These are phyloP conservation scores for Chlamydomonas sphaeroides DNA, from an alignment of 139 green algal genomes.

Conservation along the genomic window DNA sequence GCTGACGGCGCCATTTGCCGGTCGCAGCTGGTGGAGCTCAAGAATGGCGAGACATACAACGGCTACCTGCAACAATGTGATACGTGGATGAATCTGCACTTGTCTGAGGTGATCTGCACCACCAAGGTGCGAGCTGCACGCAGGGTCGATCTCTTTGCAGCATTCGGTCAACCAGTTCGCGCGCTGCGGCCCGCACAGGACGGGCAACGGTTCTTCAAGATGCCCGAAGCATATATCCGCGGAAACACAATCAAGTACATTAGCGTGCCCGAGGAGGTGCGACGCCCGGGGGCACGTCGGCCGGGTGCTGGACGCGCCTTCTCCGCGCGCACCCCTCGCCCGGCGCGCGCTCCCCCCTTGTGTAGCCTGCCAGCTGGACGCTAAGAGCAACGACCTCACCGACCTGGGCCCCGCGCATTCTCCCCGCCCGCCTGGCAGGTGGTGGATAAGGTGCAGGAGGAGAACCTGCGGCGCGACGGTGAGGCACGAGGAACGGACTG, in stretches of 20 bases:
- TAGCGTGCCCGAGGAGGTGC: conserved; percentile 94
- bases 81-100: conserved; percentile 99
- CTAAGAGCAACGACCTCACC: no score
- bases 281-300: no score
- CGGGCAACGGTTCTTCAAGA: conserved; percentile 95
- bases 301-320: no score
- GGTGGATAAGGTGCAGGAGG: conserved; percentile 90
- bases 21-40: conserved; percentile 95
- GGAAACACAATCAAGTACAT: conserved; percentile 99
- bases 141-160: no score
- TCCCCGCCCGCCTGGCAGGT: no score
- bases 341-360: no score
- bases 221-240: conserved; percentile 94
- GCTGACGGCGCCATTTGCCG: background rate
- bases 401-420: no score
- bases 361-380: no score
- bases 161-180: no score
- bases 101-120: conserved; percentile 98
- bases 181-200: conserved; percentile 68
- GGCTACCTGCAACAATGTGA: conserved; percentile 96
- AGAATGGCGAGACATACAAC: conserved; percentile 99
- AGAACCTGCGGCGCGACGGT: conserved; percentile 68
- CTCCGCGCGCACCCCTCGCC: no score
- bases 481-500: no score
- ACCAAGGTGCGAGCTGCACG: conserved; percentile 80